Base-by-base conservation (phyloP, 2,329 filamentous ascomycete species). In the Leptographium wingfieldii region DNA sequence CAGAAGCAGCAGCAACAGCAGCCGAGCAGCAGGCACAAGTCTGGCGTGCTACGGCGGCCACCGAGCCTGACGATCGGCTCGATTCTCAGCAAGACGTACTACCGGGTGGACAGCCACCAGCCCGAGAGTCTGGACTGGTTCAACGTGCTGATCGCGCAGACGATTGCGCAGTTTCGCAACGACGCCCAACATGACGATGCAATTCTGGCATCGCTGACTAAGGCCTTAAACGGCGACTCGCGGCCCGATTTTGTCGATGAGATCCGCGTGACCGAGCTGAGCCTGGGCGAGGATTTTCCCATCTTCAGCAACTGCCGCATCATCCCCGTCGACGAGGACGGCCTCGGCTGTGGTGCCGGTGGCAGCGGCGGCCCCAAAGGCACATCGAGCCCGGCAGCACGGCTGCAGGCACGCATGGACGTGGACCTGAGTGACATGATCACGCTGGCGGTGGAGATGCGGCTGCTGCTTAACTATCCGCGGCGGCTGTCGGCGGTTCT, bases 221-320 rank as follows among this genome's bases (percentile, higher is more conserved):
- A 89, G 59, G 82, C 92, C 0, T 78, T 99, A 60, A 99, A 99
- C 68, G 87, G 92, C n/a, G 80, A 83, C 12, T 85, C 85, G 53
- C 87, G 94, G 59, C 94, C 94, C 0, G 88, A 92, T 65, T 99
- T 95, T 71, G 79, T 99, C 38, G 92, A 95, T 70, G 88, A 94
- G 69, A 97, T 99, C 63, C 86, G 86, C 31, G 89, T 99, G 59
- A 96, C 92, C 2, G 92, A 99, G 73, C 84, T 99, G 62, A 95
- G 87, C 57, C 77, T 99, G 5, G 94, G 94, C 35, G 94, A 99
- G 68, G 94, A 99, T 68, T 99, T 97, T 65, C 94, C 94, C 33
- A 99, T 99, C 58, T 95, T 99, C 72, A 96, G 92, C 76, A 99
- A 99, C 72, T 97, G 94, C 69, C 85, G 94, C 61, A 88, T 99